Conservation (phyloP, 2,329 filamentous ascomycete genomes). For the Diaporthe amygdali region DNA sequence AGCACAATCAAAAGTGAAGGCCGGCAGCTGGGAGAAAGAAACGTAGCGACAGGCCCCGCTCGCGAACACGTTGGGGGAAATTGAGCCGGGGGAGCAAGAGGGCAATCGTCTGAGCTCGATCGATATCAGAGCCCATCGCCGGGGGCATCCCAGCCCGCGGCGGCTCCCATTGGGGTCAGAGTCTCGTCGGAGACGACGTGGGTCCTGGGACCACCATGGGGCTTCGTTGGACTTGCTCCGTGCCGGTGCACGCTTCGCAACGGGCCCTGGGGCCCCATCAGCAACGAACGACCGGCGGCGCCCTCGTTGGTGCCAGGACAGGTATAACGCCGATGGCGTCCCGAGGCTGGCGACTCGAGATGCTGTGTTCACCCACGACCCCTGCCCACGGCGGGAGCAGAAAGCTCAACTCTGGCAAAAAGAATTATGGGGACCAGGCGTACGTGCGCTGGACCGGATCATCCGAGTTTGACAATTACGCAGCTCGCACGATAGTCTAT, state of each 20-base stretch:
- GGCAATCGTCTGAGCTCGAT: background rate
- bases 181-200: background rate
- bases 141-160: background rate
- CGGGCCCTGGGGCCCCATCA: background rate
- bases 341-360: background rate
- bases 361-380: background rate
- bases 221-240: background rate
- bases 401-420: background rate
- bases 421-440: background rate
- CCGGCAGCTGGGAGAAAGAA: background rate
- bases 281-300: background rate
- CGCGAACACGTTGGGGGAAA: background rate
- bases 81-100: background rate
- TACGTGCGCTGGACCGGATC: background rate
- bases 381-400: constrained; percentile 3
- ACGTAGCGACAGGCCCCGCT: constrained; percentile 1
- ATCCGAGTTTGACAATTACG: background rate
- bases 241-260: background rate
- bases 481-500: background rate
- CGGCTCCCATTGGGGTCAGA: background rate
- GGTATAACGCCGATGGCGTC: background rate
- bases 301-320: background rate
- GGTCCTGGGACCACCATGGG: background rate
- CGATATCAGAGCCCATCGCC: background rate
- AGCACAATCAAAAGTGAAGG: too few species aligned